Base-by-base conservation (phyloP, 1,284 basidiomycete species). In the Coniferiporia sulphurascens region DNA sequence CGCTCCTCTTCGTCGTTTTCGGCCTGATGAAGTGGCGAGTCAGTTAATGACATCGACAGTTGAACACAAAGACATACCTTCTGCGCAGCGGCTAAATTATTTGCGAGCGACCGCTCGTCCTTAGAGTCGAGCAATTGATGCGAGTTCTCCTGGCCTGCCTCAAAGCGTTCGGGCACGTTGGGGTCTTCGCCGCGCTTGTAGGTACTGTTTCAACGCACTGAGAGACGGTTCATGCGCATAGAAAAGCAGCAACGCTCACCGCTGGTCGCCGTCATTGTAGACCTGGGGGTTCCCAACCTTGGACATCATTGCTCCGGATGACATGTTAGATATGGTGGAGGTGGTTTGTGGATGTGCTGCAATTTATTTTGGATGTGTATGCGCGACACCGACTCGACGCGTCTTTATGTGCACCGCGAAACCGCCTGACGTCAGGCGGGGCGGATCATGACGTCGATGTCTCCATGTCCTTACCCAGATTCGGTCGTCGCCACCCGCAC, bases 231-330 rank as follows among this genome's bases (percentile, higher is more conserved):
- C 77, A 27, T 2, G 27, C 27, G 76, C 70, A 17, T 46, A n/a
- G 44, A 46, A 34, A 27, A 27, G 27, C 27, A 27, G 5, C 27
- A 21, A 51, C 21, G 43, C 60, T 36, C 32, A 62, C 60, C 60
- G 41, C 35, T 62, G 60, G 35, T 62, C 60, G 10, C 41, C 52
- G 27, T 59, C 60, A 36, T 61, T 57, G 68, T 80, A 76, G 48
- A 76, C 68, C 54, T 78, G 77, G 13, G 72, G 65, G 64, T 74
- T 78, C 19, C 77, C 78, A 51, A 76, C 75, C 57, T 74, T 78
- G 48, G 78, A 79, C 67, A 75, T 73, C 78, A 80, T 78, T 35
- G 73, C 69, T 35, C 63, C 73, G n/a, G 54, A 55, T 56, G 64
- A 74, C 63, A 64, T 64, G 21, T 48, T 36, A 27, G 5, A 7